Conservation (phyloP, 2,329 filamentous ascomycete species). For the Arthrobotrys conoides region DNA sequence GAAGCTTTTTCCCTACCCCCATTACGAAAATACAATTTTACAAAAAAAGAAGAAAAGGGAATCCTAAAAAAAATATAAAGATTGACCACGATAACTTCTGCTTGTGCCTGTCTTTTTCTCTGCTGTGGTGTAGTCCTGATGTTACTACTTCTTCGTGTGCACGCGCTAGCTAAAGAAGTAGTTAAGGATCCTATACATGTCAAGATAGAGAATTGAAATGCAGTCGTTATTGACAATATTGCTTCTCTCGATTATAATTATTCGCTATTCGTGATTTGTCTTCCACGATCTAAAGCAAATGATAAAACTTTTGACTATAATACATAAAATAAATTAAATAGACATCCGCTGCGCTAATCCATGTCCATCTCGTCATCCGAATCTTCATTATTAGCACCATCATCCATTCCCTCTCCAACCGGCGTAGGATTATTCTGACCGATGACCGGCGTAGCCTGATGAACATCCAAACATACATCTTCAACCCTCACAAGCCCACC, state of each 20-base stretch:
- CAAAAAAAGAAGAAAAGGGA: constrained; percentile 32
- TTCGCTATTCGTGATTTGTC: neutral
- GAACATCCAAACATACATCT: constrained; percentile 66
- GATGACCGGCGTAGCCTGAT: constrained; percentile 4
- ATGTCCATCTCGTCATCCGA: neutral
- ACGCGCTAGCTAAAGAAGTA: too few species aligned
- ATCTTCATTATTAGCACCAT: too few species aligned
- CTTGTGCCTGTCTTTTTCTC: constrained; percentile 13
- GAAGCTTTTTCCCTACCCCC: neutral
- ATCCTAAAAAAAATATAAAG: neutral
- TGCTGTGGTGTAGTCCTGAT: neutral
- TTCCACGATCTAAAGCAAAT: neutral
- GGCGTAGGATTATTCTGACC: neutral
- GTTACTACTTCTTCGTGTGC: neutral
- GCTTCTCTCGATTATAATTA: neutral
- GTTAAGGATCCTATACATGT: neutral
- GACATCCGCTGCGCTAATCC: neutral
- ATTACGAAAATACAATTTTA: constrained; percentile 17
- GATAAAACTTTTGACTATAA: neutral
- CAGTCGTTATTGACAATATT: constrained; percentile 51
- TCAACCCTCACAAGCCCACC: constrained; percentile 70
- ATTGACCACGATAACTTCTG: constrained; percentile 33
- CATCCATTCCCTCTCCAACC: neutral
- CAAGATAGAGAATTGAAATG: constrained; percentile 49
- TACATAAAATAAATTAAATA: neutral